phyloP scores from a whole-genome alignment of 148 eudicot genomes.

The Camellia lanceoleosa region DNA sequence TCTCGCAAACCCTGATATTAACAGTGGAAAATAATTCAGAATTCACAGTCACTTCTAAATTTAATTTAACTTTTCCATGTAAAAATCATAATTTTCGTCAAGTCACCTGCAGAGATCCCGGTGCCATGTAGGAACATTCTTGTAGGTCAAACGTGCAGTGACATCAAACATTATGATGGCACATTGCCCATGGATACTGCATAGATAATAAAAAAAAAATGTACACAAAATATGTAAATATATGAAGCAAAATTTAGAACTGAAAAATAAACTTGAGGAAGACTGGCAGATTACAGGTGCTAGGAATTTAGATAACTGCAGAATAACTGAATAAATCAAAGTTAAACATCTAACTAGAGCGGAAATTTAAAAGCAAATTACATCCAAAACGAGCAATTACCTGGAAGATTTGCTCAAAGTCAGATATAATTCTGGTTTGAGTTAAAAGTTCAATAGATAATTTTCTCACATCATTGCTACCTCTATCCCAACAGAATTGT shows the following conservation, averaged over 20 bases:
- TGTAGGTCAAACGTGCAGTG: too few species aligned
- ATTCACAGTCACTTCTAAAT: not conserved
- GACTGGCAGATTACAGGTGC: not conserved
- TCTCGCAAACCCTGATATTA: constrained; percentile 28
- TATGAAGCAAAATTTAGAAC: not conserved
- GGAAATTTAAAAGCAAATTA: too few species aligned
- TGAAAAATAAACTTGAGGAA: not conserved
- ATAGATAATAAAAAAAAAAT: not conserved
- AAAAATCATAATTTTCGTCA: not conserved
- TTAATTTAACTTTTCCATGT: not conserved
- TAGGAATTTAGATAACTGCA: too few species aligned
- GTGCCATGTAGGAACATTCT: constrained; percentile 17
- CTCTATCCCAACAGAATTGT: not conserved
- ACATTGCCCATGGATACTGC: constrained; percentile 33
- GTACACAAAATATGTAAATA: not conserved
- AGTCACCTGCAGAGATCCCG: constrained; percentile 27
- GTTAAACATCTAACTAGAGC: not conserved
- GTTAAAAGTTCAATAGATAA: too few species aligned
- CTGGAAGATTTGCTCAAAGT: too few species aligned
- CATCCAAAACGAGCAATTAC: too few species aligned
- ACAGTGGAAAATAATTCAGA: not conserved
- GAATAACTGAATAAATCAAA: too few species aligned
- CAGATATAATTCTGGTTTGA: too few species aligned
- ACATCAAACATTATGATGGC: constrained; percentile 14
- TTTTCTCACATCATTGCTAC: not conserved